Base-by-base conservation (phyloP, 192 early-diverging fungal species). In the Backusella tuberculispora region DNA sequence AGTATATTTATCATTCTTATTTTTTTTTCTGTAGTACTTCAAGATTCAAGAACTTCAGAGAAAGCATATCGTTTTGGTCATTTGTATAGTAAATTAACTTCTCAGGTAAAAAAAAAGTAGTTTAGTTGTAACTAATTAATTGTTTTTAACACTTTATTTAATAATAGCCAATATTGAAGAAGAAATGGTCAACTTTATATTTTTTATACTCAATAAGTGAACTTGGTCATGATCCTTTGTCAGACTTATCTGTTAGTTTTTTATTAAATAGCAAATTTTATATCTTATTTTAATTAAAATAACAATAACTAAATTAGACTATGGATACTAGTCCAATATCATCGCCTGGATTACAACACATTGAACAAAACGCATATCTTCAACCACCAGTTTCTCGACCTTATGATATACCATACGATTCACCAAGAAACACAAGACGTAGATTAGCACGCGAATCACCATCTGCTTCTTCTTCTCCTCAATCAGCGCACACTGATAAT, bases 111-210 rank as follows among this genome's bases (percentile, higher is more conserved):
- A 34, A 13, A 13, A 38, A 71, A 40, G 46, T 7, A 7, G 15
- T 29, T 1, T n/a, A 24, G 13, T 17, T 17, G n/a, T 14, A 45
- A 29, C 8, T 21, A 69, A 5, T 24, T 14, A 45, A 29, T 6
- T 21, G 44, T 14, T 24, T 43, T 44, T 68, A 46, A 19, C 67
- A 43, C 21, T 37, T 26, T 42, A 14, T 45, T 74, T 26, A 4
- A 19, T 43, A 21, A 15, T 74, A 90, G 88, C 46, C 80, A 10
- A 76, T 79, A 5, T 37, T 90, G 60, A 74, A 67, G 42, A 84
- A 85, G 41, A 90, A 88, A 83, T 90, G 89, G 88, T 78, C 89
- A 12, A 76, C 85, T 24, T 73, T 90, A 6, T 88, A 90, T 63
- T 81, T 90, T 46, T 74, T 90, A 38, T 67, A 26, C 29, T 42